A percentile compares a stretch with the other conserved stretches of the same genome.
Evolutionary conservation across 768 basidiomycete genomes (phyloP).

Genomic region (Panus rudis): DNA sequence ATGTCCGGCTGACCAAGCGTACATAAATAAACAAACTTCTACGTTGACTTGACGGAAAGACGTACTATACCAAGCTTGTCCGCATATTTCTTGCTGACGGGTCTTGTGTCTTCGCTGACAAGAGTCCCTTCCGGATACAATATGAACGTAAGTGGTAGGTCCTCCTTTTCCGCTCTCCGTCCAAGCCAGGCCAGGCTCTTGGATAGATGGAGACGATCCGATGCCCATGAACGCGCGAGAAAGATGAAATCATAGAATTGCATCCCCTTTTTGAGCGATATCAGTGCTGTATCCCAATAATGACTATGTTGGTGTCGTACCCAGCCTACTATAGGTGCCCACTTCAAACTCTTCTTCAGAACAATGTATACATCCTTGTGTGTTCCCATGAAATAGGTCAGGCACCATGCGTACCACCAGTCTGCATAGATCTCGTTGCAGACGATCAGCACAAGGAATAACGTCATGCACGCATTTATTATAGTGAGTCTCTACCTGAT

Average conservation of each 20-base stretch:
- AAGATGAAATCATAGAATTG: constrained; percentile 94
- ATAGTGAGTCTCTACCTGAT: constrained; percentile 54
- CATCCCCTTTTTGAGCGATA: constrained; percentile 58
- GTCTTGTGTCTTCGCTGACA: constrained; percentile 79
- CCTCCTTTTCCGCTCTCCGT: constrained; percentile 54
- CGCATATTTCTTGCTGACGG: constrained; percentile 80
- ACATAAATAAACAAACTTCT: background rate
- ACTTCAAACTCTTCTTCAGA: constrained; percentile 84
- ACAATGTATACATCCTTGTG: constrained; percentile 82
- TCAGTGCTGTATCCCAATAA: background rate
- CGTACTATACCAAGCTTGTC: constrained; percentile 85
- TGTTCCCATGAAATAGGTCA: constrained; percentile 62
- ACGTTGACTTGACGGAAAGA: constrained; percentile 11
- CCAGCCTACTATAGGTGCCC: constrained; percentile 84
- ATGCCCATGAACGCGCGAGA: constrained; percentile 84
- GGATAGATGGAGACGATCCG: constrained; percentile 66
- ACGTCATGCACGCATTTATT: background rate
- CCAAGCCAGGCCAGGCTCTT: constrained; percentile 63
- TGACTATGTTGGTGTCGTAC: constrained; percentile 37
- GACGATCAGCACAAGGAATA: too few species aligned
- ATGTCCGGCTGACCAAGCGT: constrained; percentile 57
- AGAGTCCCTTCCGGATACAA: constrained; percentile 97
- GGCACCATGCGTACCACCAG: constrained; percentile 85
- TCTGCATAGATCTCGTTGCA: constrained; percentile 60
- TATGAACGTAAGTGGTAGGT: constrained; percentile 72